phyloP scores from a whole-genome alignment of 2,329 filamentous ascomycete genomes.

The Fusarium lateritium region DNA sequence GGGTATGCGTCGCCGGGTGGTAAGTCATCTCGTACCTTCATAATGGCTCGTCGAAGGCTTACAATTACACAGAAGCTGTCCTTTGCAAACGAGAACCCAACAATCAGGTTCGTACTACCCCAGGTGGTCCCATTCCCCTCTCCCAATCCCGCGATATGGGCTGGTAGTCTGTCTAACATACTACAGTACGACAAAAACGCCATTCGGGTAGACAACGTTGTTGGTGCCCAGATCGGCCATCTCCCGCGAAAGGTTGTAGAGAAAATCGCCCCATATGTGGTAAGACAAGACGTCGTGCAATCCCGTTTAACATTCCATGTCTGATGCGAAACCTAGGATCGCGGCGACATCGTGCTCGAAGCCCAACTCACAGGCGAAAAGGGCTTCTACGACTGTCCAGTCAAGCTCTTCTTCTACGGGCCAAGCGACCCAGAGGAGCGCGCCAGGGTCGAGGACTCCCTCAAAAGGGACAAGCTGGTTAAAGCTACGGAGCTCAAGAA shows the following conservation, averaged over 20 bases:
- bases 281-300: conserved; percentile 52
- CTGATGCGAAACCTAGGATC: conserved; percentile 63
- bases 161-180: conserved; percentile 12
- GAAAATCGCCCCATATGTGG: conserved; percentile 82
- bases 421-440: conserved; percentile 69
- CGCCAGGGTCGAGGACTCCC: conserved; percentile 68
- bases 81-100: conserved; percentile 74
- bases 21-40: background rate
- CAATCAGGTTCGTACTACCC: conserved; percentile 64
- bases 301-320: background rate
- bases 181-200: conserved; percentile 78
- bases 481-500: conserved; percentile 69
- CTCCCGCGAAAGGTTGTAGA: conserved; percentile 75
- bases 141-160: background rate
- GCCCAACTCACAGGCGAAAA: conserved; percentile 78
- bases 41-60: background rate
- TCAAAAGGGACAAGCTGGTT: conserved; percentile 77
- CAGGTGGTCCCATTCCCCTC: conserved; percentile 30
- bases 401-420: conserved; percentile 79
- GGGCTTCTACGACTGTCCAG: conserved; percentile 78
- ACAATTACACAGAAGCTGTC: conserved; percentile 65
- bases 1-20: conserved; percentile 73
- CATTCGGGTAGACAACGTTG: conserved; percentile 83
- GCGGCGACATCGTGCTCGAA: conserved; percentile 74
- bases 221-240: conserved; percentile 83